phyloP scores from a whole-genome alignment of 129 eudicot species.

The Heracleum sosnowskyi region DNA sequence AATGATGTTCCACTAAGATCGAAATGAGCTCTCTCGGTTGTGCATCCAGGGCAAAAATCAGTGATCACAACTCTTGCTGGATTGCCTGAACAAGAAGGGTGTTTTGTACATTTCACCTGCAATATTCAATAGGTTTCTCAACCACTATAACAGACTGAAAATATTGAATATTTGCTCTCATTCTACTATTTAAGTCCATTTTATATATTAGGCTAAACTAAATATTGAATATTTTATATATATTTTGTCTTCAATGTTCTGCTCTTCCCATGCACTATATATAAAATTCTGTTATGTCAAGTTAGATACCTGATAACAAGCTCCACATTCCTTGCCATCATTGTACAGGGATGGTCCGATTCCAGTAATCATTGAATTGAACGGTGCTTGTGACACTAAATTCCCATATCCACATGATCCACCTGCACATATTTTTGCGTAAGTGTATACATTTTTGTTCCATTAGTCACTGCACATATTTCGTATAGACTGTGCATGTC shows the following conservation, averaged over 20 bases:
- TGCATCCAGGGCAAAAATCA: slow-evolving; percentile 78
- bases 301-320: slow-evolving; percentile 55
- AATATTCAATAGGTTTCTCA: background rate
- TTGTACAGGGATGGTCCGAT: slow-evolving; percentile 79
- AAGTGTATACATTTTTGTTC: too few species aligned
- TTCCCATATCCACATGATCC: slow-evolving; percentile 90
- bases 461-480: background rate
- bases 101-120: slow-evolving; percentile 62
- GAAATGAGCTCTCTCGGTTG: slow-evolving; percentile 58
- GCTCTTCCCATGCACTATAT: background rate
- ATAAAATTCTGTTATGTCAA: background rate
- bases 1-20: slow-evolving; percentile 87
- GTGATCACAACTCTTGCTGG: slow-evolving; percentile 72
- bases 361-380: slow-evolving; percentile 68
- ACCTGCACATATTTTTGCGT: slow-evolving; percentile 30
- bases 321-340: slow-evolving; percentile 81
- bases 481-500: too few species aligned
- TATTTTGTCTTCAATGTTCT: background rate
- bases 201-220: background rate
- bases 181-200: background rate
- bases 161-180: background rate
- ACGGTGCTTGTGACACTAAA: slow-evolving; percentile 65
- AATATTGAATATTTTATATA: too few species aligned
- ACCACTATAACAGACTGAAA: background rate
- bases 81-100: slow-evolving; percentile 64